Evolutionary conservation across 495 filamentous ascomycete genomes (phyloP).

Genomic region (Aspergillus egyptiacus): DNA sequence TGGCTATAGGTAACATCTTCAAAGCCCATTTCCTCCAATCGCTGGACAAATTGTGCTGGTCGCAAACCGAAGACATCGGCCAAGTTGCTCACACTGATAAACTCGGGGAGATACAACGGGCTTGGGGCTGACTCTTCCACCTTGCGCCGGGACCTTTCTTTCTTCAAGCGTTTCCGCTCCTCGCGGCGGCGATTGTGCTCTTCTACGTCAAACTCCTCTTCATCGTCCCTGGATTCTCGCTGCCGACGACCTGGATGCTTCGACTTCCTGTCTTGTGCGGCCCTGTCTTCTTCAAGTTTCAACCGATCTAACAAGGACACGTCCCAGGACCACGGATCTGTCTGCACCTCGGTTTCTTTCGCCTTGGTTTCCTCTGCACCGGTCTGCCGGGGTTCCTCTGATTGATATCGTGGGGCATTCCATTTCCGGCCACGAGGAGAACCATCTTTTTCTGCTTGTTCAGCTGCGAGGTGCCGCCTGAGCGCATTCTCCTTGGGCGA

Average conservation of each 20-base stretch:
- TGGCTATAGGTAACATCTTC: constrained; percentile 72
- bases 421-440: not conserved
- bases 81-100: constrained; percentile 80
- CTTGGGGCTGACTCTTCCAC: constrained; percentile 38
- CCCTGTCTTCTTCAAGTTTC: constrained; percentile 16
- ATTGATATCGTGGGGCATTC: not conserved
- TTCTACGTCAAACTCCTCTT: constrained; percentile 36
- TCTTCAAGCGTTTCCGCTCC: constrained; percentile 44
- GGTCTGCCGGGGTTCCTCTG: too few species aligned
- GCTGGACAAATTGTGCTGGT: constrained; percentile 62
- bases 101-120: constrained; percentile 78
- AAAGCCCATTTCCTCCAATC: constrained; percentile 72
- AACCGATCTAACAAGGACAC: constrained; percentile 26
- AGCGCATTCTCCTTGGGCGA: constrained; percentile 4
- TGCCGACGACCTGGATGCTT: constrained; percentile 27
- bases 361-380: not conserved
- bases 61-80: constrained; percentile 71
- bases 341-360: not conserved
- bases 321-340: constrained; percentile 34
- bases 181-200: constrained; percentile 26
- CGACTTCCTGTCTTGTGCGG: constrained; percentile 12
- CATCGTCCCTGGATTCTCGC: constrained; percentile 19
- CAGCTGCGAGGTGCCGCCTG: not conserved
- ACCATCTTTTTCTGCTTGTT: constrained; percentile 1
- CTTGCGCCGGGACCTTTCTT: constrained; percentile 37